These are phyloP conservation scores for Letharia columbiana DNA, from an alignment of 495 filamentous ascomycete genomes.

Conservation along the genomic window DNA sequence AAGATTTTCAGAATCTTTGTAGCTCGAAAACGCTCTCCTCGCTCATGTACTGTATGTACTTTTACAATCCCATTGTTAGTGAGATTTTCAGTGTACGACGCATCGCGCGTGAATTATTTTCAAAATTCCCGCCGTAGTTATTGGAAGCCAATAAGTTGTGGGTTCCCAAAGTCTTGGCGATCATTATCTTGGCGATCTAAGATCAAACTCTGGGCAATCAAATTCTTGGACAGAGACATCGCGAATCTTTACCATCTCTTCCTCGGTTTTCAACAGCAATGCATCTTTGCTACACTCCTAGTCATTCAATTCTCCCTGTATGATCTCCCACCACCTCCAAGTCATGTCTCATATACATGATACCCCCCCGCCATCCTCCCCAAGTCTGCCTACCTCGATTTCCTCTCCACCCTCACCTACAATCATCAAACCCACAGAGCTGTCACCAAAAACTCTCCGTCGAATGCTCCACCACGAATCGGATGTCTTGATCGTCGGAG, in stretches of 20 bases:
- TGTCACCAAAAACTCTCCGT: slow-evolving; percentile 31
- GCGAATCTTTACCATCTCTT: not conserved
- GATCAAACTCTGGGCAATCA: not conserved
- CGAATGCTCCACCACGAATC: slow-evolving; percentile 47
- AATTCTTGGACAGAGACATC: not conserved
- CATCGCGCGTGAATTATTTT: too few relatives aligned
- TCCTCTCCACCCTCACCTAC: slow-evolving; percentile 13
- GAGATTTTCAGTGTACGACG: too few relatives aligned
- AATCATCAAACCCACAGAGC: slow-evolving; percentile 1
- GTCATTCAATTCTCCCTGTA: not conserved
- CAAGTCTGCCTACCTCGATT: slow-evolving; percentile 26
- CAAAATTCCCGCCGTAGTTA: too few relatives aligned
- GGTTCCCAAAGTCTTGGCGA: not conserved
- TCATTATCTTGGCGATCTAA: too few relatives aligned
- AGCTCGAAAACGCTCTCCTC: too few relatives aligned
- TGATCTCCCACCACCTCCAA: not conserved
- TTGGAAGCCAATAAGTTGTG: too few relatives aligned
- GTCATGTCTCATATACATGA: slow-evolving; percentile 17
- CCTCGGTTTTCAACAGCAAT: not conserved
- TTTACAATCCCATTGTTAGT: too few relatives aligned
- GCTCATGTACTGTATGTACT: too few relatives aligned
- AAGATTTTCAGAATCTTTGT: too few relatives aligned
- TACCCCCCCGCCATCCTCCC: slow-evolving; percentile 15
- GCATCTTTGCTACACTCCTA: not conserved
- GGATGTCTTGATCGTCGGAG: slow-evolving; percentile 85